phyloP scores from a whole-genome alignment of 2,329 filamentous ascomycete species.

The Neofusicoccum kwambonambiense region DNA sequence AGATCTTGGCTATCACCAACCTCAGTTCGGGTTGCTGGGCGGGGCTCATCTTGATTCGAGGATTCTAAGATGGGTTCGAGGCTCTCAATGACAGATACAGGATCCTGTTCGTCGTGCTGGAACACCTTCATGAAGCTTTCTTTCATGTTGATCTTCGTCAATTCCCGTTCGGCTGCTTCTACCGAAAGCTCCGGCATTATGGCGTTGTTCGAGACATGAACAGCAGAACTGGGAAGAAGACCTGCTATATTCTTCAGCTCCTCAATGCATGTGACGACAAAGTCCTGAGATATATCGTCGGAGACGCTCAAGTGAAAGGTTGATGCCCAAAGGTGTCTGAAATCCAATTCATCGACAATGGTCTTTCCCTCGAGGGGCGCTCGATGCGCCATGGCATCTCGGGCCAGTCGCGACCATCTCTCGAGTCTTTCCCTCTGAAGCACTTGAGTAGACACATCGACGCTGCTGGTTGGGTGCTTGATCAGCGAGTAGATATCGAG shows the following conservation, averaged over 20 bases:
- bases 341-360: constrained; percentile 43
- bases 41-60: constrained; percentile 31
- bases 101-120: constrained; percentile 75
- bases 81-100: constrained; percentile 82
- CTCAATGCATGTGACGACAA: constrained; percentile 61
- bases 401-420: constrained; percentile 60
- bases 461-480: constrained; percentile 58
- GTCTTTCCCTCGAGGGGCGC: constrained; percentile 26
- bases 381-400: constrained; percentile 51
- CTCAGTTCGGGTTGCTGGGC: constrained; percentile 7
- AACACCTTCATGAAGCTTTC: constrained; percentile 94
- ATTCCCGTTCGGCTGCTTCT: constrained; percentile 82
- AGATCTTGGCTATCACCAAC: constrained; percentile 19
- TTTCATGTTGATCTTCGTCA: constrained; percentile 90
- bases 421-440: constrained; percentile 59
- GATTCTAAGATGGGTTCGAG: constrained; percentile 89
- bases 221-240: constrained; percentile 48
- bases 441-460: constrained; percentile 50
- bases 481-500: constrained; percentile 65
- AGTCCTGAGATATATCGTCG: constrained; percentile 56
- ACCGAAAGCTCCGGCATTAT: constrained; percentile 85
- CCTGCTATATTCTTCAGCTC: constrained; percentile 59
- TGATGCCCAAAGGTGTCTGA: constrained; percentile 67
- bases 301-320: constrained; percentile 60
- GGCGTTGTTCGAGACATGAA: constrained; percentile 76